Percentiles rank a stretch among this genome's conserved stretches.
These are phyloP conservation scores for Pyracantha coccinea DNA, from an alignment of 331 rosid species.

Conservation along the genomic window DNA sequence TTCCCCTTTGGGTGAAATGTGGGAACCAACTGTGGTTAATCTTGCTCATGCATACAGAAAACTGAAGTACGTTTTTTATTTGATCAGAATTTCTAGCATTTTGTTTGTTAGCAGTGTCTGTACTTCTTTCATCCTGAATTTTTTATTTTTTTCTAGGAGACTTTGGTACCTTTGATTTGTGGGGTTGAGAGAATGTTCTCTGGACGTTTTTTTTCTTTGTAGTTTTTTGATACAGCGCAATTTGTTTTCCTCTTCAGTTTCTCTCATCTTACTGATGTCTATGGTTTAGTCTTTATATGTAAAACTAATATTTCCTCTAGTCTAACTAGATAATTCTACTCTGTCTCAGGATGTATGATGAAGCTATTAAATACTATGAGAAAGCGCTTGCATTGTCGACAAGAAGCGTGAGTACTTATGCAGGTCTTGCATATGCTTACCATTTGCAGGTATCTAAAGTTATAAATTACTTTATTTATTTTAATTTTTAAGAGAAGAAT, in stretches of 20 bases:
- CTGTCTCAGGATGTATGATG: constrained; percentile 54
- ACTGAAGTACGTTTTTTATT: constrained; percentile 52
- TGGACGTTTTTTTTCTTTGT: not conserved
- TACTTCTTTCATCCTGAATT: not conserved
- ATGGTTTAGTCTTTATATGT: not conserved
- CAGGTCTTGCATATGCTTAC: constrained; percentile 92
- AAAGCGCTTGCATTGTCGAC: constrained; percentile 89
- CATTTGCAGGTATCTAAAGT: constrained; percentile 66
- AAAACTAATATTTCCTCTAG: constrained; percentile 3
- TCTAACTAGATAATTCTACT: constrained; percentile 12
- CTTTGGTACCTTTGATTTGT: not conserved
- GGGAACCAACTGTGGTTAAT: constrained; percentile 96
- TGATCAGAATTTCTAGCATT: not conserved
- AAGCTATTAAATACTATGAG: constrained; percentile 80
- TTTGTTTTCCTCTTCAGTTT: not conserved
- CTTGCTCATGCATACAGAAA: constrained; percentile 91
- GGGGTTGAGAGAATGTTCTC: not conserved
- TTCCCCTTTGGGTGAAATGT: constrained; percentile 70
- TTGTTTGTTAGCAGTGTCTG: not conserved
- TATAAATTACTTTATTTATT: not conserved
- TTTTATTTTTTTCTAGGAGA: not conserved
- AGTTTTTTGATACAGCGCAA: not conserved
- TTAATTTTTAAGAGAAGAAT: not conserved
- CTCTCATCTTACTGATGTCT: not conserved
- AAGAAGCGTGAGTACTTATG: constrained; percentile 83